A percentile compares a stretch with the other conserved stretches of the same genome.
Evolutionary conservation across 2,329 filamentous ascomycete genomes (phyloP).

Genomic region (Colletotrichum filicis): DNA sequence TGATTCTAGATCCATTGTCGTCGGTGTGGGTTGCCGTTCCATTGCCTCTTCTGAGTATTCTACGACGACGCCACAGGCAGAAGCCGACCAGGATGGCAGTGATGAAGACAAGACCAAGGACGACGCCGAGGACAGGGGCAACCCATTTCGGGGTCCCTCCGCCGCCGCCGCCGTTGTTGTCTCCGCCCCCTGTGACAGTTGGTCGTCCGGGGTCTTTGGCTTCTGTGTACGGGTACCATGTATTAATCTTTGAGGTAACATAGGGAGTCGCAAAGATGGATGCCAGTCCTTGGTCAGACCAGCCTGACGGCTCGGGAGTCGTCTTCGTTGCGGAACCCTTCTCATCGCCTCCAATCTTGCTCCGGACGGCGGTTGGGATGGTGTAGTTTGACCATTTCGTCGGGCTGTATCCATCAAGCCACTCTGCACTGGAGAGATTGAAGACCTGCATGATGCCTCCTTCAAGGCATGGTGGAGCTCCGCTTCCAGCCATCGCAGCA

Average conservation of each 20-base stretch:
- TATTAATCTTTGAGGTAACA: conserved; percentile 64
- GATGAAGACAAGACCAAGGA: conserved; percentile 68
- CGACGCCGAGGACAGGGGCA: conserved; percentile 70
- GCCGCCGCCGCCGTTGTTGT: conserved; percentile 37
- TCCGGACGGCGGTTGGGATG: conserved; percentile 73
- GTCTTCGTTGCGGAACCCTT: conserved; percentile 77
- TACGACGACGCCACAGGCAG: conserved; percentile 63
- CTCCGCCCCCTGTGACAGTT: conserved; percentile 24
- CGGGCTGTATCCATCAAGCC: conserved; percentile 78
- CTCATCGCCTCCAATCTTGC: conserved; percentile 74
- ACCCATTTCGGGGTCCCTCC: conserved; percentile 64
- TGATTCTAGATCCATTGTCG: conserved; percentile 59
- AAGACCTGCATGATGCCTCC: conserved; percentile 72
- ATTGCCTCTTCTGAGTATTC: conserved; percentile 50
- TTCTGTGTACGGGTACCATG: conserved; percentile 69
- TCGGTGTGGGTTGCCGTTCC: conserved; percentile 54
- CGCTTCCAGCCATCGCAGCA: conserved; percentile 43
- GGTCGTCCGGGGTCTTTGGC: conserved; percentile 42
- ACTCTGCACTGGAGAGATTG: conserved; percentile 76
- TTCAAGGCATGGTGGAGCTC: conserved; percentile 55
- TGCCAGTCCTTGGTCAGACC: conserved; percentile 59
- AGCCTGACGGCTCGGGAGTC: conserved; percentile 68
- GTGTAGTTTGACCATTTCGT: conserved; percentile 71
- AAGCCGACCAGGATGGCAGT: conserved; percentile 61
- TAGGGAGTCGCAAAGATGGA: conserved; percentile 67